Evolutionary conservation across 805 yeast species (phyloP), one percentile per base, ranked within the genome.

Genomic region (Torulaspora franciscae): DNA sequence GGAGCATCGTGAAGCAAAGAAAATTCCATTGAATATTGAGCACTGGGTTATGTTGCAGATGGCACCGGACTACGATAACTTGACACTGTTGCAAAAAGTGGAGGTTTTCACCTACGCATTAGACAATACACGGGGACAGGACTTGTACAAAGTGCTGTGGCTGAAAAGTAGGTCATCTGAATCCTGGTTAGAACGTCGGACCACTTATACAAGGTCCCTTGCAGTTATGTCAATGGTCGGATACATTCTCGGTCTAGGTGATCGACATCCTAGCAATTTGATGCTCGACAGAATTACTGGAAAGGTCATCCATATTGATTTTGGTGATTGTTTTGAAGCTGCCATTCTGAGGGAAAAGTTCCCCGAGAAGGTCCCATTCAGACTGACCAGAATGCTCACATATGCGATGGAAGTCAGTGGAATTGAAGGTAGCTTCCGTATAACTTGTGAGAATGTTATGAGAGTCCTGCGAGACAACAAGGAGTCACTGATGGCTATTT

Each of bases 181-280:
- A 65, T 89, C 96, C 0, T 93, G 99, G 99, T 72, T 93, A 32
- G 98, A 93, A 61, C 79, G 99, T 56, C 81, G 99, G 63, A 91
- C 97, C 0, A 90, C 95, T 1, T 93, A 93, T 61, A 91, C 98
- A 0, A 74, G 99, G 46, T 93, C 98, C 0, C 72, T 93, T 52
- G 99, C 99, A 0, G 96, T 88, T 4, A 95, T 93, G 98, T 91
- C 98, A 0, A 93, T 93, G 96, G 96, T 85, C 34, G 99, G 99
- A 1, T 93, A 93, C 64, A 91, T 93, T 43, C 72, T 93, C 19
- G 99, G 99, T 10, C 73, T 93, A 15, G 99, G 99, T 49, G 99
- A 93, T 64, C 79, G 99, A 50, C 99, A 93, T 66, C 99, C 99
- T 23, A 87, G 97, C 25, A 93, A 93, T 61, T 75, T 93, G 67